Evolutionary conservation across 768 basidiomycete species (phyloP).

Genomic region (Podaxis sp.): DNA sequence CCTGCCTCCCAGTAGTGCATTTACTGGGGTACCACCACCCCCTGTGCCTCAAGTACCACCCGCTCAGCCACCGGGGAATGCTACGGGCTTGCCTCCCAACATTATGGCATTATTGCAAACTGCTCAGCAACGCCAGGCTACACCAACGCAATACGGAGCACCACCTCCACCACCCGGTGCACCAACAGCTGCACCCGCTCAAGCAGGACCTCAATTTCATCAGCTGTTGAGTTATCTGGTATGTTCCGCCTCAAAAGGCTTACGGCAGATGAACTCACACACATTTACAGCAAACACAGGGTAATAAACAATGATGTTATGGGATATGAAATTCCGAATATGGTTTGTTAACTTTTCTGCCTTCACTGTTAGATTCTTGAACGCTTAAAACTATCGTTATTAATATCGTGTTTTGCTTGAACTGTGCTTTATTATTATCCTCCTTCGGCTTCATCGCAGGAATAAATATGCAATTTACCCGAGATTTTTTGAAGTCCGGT

Average conservation of each 20-base stretch:
- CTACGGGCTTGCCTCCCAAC: conserved; percentile 60
- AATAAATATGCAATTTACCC: not conserved
- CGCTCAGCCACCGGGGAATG: conserved; percentile 32
- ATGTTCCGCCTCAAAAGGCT: conserved; percentile 21
- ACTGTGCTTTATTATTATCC: not conserved
- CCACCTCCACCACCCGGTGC: conserved; percentile 40
- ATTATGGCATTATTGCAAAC: conserved; percentile 65
- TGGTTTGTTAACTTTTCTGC: not conserved
- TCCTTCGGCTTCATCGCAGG: not conserved
- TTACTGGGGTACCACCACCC: conserved; percentile 25
- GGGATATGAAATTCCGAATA: not conserved
- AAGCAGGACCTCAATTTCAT: conserved; percentile 45
- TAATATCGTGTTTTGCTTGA: conserved; percentile 7
- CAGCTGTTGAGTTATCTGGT: conserved; percentile 74
- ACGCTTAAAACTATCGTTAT: conserved; percentile 13
- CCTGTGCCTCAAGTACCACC: conserved; percentile 19
- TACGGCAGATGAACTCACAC: not conserved
- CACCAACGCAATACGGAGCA: conserved; percentile 36
- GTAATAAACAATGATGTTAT: conserved; percentile 10
- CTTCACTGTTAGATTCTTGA: not conserved
- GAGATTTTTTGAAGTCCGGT: not conserved
- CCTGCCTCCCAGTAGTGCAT: conserved; percentile 29
- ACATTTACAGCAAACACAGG: conserved; percentile 10
- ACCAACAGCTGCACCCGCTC: conserved; percentile 33
- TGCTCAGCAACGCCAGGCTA: conserved; percentile 49